Conservation (phyloP, 768 basidiomycete genomes). For the Pisolithus sp. region DNA sequence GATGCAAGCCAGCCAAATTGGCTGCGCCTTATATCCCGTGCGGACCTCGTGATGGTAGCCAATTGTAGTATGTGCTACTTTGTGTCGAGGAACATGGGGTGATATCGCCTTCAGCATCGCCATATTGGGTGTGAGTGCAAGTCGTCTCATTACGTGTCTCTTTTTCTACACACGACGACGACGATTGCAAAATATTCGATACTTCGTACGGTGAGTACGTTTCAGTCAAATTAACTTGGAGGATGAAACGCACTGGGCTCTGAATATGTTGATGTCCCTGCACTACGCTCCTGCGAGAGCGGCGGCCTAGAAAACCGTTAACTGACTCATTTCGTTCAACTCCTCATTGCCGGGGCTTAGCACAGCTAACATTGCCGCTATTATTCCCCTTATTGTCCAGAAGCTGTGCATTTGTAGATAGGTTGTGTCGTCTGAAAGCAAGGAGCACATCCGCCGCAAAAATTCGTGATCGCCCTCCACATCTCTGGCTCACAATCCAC, state of each 20-base stretch:
- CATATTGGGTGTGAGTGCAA: conserved; percentile 5
- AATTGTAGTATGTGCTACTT: conserved; percentile 7
- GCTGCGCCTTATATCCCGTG: conserved; percentile 4
- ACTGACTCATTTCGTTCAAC: conserved; percentile 33
- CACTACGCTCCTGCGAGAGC: conserved; percentile 42
- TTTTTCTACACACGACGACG: too few relatives aligned
- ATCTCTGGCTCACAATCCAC: neutral
- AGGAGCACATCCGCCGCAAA: too few relatives aligned
- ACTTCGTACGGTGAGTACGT: too few relatives aligned
- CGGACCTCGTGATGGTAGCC: conserved; percentile 4
- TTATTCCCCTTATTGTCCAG: neutral
- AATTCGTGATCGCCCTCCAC: neutral
- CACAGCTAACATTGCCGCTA: neutral
- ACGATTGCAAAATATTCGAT: too few relatives aligned
- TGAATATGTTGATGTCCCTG: conserved; percentile 44
- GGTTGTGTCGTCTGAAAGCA: too few relatives aligned
- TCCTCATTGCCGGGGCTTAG: neutral
- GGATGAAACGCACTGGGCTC: conserved; percentile 65
- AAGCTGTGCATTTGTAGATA: too few relatives aligned
- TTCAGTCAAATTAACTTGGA: neutral
- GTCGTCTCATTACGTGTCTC: too few relatives aligned
- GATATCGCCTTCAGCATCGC: conserved; percentile 7
- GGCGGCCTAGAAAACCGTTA: conserved; percentile 65
- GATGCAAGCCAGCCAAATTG: conserved; percentile 7
- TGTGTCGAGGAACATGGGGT: conserved; percentile 13